phyloP scores from a whole-genome alignment of 176 grass and related monocot genomes.

The Carex parvula region DNA sequence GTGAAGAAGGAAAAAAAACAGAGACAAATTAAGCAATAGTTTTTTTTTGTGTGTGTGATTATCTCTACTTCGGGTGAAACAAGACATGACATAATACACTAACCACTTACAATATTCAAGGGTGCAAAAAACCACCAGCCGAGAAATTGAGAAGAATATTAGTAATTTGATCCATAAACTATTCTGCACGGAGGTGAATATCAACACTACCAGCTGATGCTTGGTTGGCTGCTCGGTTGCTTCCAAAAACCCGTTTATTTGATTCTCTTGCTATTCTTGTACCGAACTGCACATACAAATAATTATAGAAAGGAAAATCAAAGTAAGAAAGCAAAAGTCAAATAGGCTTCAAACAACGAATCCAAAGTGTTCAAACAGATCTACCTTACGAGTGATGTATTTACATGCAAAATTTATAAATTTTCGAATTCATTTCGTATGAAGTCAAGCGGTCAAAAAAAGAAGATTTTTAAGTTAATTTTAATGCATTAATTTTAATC shows the following conservation, averaged over 20 bases:
- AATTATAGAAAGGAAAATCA: not conserved
- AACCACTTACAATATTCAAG: not conserved
- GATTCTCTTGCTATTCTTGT: slow-evolving; percentile 90
- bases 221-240: slow-evolving; percentile 86
- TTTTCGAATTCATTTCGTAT: too few species aligned
- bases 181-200: slow-evolving; percentile 38
- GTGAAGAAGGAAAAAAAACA: not conserved
- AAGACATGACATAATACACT: not conserved
- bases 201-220: slow-evolving; percentile 75
- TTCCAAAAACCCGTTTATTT: slow-evolving; percentile 80
- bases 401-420: too few species aligned
- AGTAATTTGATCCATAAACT: not conserved
- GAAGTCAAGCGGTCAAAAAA: too few species aligned
- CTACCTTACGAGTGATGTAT: too few species aligned
- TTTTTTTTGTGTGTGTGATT: too few species aligned
- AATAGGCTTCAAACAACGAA: too few species aligned
- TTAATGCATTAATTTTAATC: too few species aligned
- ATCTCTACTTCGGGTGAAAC: not conserved
- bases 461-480: too few species aligned
- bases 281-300: slow-evolving; percentile 52
- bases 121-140: not conserved
- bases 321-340: not conserved
- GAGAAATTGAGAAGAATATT: not conserved
- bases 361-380: too few species aligned
- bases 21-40: not conserved